These are phyloP conservation scores for Fusarium tanahbumbuense DNA, from an alignment of 2,329 filamentous ascomycete species.

Conservation along the genomic window DNA sequence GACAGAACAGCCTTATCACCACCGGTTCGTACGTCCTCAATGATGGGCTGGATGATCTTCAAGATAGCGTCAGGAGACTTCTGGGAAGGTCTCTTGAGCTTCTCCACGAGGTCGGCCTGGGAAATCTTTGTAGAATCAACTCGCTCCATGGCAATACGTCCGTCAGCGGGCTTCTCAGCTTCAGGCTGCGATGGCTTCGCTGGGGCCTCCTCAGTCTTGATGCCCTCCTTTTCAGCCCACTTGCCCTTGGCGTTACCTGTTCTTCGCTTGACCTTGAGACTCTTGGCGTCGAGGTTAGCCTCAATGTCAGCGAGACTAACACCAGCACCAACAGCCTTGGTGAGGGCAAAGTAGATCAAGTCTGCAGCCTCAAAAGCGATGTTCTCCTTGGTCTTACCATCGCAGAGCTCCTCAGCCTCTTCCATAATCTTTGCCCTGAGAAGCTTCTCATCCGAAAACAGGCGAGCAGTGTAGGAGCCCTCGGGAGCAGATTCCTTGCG, in stretches of 20 bases:
- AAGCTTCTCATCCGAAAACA: conserved; percentile 93
- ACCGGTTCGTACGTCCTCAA: conserved; percentile 83
- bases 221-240: conserved; percentile 86
- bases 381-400: conserved; percentile 83
- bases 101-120: conserved; percentile 74
- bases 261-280: conserved; percentile 92
- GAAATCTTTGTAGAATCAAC: conserved; percentile 76
- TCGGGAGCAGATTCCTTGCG: conserved; percentile 85
- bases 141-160: conserved; percentile 84
- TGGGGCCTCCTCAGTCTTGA: conserved; percentile 58
- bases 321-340: conserved; percentile 86
- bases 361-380: conserved; percentile 96
- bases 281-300: conserved; percentile 92
- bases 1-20: conserved; percentile 90
- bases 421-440: conserved; percentile 97
- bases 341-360: conserved; percentile 93
- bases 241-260: conserved; percentile 94
- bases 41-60: conserved; percentile 89
- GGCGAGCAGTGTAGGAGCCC: conserved; percentile 91
- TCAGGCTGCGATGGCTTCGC: conserved; percentile 49
- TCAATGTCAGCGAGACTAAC: conserved; percentile 91
- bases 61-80: conserved; percentile 95
- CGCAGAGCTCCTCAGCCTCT: conserved; percentile 93
- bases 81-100: conserved; percentile 89
- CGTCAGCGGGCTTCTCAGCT: conserved; percentile 53